These are phyloP conservation scores for Anisodus tanguticus DNA, from an alignment of 257 asterid genomes.

Conservation along the genomic window DNA sequence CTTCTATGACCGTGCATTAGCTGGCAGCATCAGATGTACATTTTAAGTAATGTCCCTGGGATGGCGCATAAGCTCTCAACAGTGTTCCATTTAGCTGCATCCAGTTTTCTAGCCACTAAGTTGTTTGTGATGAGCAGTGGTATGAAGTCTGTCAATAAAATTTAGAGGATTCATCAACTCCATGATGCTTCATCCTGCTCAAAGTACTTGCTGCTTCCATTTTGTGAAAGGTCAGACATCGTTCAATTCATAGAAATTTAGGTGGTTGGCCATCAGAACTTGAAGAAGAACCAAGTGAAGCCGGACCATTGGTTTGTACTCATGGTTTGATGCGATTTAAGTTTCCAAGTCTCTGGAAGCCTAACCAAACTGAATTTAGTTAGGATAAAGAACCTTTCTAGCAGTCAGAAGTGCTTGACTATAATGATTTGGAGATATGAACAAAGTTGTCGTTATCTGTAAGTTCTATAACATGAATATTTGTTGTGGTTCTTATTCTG, in stretches of 20 bases:
- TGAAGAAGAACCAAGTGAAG: conserved; percentile 26
- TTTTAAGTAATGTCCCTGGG: neutral
- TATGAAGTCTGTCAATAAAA: conserved; percentile 17
- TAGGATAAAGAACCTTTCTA: conserved; percentile 14
- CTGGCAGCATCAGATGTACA: conserved; percentile 11
- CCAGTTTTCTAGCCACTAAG: neutral
- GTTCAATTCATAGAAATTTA: conserved; percentile 17
- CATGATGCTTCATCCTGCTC: conserved; percentile 14
- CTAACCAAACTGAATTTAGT: neutral
- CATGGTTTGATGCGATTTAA: neutral
- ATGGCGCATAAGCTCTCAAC: neutral
- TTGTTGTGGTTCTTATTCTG: conserved; percentile 22
- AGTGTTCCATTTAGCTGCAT: neutral
- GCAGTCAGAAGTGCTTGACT: conserved; percentile 21
- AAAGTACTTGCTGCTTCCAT: conserved; percentile 9
- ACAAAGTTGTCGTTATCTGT: neutral
- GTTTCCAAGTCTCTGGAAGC: neutral
- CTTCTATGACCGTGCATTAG: conserved; percentile 17
- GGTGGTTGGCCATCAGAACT: neutral
- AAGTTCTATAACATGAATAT: conserved; percentile 21
- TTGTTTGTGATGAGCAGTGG: conserved; percentile 23
- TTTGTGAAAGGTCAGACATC: neutral
- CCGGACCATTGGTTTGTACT: neutral
- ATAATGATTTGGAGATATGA: conserved; percentile 19
- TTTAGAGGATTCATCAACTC: neutral